Evolutionary conservation across 2,329 filamentous ascomycete genomes (phyloP).

Genomic region (Xylariaceae sp.): DNA sequence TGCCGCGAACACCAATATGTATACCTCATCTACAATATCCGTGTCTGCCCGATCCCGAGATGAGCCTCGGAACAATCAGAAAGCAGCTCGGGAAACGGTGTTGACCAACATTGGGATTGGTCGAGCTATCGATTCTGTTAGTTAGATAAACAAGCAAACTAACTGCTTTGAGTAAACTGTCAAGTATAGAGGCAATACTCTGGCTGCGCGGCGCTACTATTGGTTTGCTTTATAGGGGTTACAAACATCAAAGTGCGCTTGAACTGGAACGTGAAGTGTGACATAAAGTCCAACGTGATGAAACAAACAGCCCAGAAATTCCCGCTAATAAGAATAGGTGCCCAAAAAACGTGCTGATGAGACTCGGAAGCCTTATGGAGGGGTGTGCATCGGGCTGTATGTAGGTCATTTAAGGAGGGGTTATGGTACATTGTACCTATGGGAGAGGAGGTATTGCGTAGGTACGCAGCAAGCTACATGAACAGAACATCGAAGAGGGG

Average conservation of each 20-base stretch:
- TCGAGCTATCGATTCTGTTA: slow-evolving; percentile 2
- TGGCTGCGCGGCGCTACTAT: no score
- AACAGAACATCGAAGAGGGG: neutral
- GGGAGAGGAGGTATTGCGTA: no score
- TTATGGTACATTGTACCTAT: no score
- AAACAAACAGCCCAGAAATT: slow-evolving; percentile 7
- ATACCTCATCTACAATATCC: slow-evolving; percentile 9
- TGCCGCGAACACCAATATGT: slow-evolving; percentile 16
- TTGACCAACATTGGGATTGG: slow-evolving; percentile 10
- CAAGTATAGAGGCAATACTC: neutral
- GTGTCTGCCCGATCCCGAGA: slow-evolving; percentile 17
- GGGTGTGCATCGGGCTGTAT: slow-evolving; percentile 3
- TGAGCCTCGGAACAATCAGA: slow-evolving; percentile 18
- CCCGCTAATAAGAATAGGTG: slow-evolving; percentile 1
- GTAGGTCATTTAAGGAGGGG: slow-evolving; percentile 11
- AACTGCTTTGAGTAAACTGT: slow-evolving; percentile 18
- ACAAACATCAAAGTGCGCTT: no score
- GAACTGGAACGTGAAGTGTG: no score
- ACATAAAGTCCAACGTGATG: no score
- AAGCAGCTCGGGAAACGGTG: neutral
- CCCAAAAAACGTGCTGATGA: neutral
- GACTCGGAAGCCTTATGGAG: neutral
- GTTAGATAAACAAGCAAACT: slow-evolving; percentile 2
- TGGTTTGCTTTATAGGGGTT: no score
- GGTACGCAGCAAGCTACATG: no score